These are phyloP conservation scores for Globisporangium spinosum DNA, from an alignment of 352 stramenopile genomes.

Conservation along the genomic window DNA sequence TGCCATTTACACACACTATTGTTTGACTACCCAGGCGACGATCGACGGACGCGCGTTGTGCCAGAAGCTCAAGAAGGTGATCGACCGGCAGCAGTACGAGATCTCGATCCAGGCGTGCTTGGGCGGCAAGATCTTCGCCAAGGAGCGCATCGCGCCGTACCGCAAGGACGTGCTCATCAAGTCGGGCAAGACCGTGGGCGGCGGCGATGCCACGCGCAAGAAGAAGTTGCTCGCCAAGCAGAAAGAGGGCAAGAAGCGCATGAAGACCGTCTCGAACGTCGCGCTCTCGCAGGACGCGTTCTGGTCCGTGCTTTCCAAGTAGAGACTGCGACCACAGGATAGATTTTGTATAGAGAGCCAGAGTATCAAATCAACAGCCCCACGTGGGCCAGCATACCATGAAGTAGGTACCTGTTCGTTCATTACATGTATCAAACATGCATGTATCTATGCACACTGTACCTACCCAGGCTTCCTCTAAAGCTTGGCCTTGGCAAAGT, in stretches of 20 bases:
- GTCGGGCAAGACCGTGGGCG: conserved; percentile 94
- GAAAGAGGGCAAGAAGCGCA: conserved; percentile 98
- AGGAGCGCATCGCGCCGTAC: conserved; percentile 95
- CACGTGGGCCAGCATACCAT: not conserved
- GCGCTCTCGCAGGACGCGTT: conserved; percentile 97
- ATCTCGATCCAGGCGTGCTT: conserved; percentile 98
- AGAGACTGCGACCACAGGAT: conserved; percentile 15
- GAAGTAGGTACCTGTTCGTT: not conserved
- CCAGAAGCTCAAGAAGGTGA: conserved; percentile 95
- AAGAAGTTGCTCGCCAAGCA: conserved; percentile 99
- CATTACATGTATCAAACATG: not conserved
- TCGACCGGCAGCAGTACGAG: conserved; percentile 97
- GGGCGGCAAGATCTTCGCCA: conserved; percentile 95
- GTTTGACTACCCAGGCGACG: conserved; percentile 29
- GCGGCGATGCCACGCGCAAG: conserved; percentile 96
- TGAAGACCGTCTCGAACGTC: conserved; percentile 96
- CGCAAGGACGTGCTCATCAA: conserved; percentile 97
- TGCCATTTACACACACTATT: not conserved
- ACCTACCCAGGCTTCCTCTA: conserved; percentile 5
- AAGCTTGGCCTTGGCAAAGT: conserved; percentile 35
- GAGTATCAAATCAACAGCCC: not conserved
- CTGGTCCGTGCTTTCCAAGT: conserved; percentile 95
- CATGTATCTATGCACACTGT: not conserved
- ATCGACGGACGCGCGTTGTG: conserved; percentile 87
- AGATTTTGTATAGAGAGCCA: conserved; percentile 8